Evolutionary conservation across 345 rosid species (phyloP), one percentile per base, ranked within the genome.

Genomic region (Sisymbrium altissimum): DNA sequence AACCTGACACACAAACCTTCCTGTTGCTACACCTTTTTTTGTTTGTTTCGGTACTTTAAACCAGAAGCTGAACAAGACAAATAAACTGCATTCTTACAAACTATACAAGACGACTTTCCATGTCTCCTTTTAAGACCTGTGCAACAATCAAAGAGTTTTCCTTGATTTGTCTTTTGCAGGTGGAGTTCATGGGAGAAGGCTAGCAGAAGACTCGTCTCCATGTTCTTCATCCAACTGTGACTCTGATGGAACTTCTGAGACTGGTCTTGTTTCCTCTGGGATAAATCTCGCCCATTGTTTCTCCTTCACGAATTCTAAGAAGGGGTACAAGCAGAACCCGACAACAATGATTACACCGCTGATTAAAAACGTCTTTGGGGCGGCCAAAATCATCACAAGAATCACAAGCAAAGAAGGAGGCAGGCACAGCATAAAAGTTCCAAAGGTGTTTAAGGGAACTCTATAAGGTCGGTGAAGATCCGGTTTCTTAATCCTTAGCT

Each of bases 361-460:
- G 43, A 91, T 79, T 15, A 94, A 1, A 71, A 84, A 81, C 44
- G 96, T 94, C 77, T 55, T 84, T 11, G 70, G 7, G 38, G 96
- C 83, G 59, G 97, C 96, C 59, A 89, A 73, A 77, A 84, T 83
- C 98, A 94, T 94, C 27, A 91, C 95, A 32, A 89, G 88, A 76
- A 88, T 71, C 52, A 89, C 89, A 76, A 94, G 82, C 39, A 82
- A 12, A 14, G 94, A 77, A 17, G 96, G 96, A 35, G 89, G 97
- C 52, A 89, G 48, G 78, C 98, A 88, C 15, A 88, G 86, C 72
- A 88, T 15, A 11, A 84, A 53, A 11, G 54, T 87, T 17, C 98
- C 98, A 48, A 82, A 60, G 38, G 96, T 94, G 40, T 82, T 80
- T 64, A 91, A 70, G 0, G 95, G 95, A 48, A 91, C 87, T 74